phyloP scores from a whole-genome alignment of 2,329 filamentous ascomycete genomes.

The Trichoderma lentiforme region DNA sequence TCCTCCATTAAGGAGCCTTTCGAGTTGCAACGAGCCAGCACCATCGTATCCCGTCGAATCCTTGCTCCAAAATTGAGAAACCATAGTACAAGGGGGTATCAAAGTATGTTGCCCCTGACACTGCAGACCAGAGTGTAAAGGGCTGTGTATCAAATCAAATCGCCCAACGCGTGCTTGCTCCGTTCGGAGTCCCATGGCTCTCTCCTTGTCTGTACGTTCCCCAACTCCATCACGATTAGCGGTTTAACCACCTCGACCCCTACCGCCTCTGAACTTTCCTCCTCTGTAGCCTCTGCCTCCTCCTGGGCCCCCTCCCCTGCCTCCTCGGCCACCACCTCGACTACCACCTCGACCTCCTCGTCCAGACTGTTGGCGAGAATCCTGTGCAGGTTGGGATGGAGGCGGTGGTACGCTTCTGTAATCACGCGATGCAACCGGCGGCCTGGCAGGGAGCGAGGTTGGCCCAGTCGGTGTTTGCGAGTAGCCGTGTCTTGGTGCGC shows the following conservation, averaged over 20 bases:
- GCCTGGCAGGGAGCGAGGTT: conserved; percentile 31
- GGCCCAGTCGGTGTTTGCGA: conserved; percentile 22
- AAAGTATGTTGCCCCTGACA: background rate
- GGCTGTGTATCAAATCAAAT: conserved; percentile 8
- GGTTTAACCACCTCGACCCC: background rate
- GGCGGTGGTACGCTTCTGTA: conserved; percentile 33
- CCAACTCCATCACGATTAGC: background rate
- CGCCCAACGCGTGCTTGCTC: background rate
- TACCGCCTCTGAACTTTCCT: background rate
- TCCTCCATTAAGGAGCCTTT: background rate
- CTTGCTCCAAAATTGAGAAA: background rate
- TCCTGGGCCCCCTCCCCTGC: background rate
- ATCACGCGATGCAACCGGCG: conserved; percentile 26
- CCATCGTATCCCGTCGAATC: background rate
- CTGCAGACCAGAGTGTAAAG: background rate
- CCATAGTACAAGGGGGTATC: conserved; percentile 14
- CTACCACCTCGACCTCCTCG: conserved; percentile 21
- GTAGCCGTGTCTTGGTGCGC: conserved; percentile 20
- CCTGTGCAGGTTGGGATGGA: conserved; percentile 14
- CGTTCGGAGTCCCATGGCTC: conserved; percentile 1
- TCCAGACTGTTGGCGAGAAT: background rate
- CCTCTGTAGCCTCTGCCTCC: conserved; percentile 1
- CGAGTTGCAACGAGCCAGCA: background rate
- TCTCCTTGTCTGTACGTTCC: background rate
- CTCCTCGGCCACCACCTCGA: conserved; percentile 27